A percentile compares a stretch with the other conserved stretches of the same genome.
These are phyloP conservation scores for Hibiscus mutabilis DNA, from an alignment of 345 rosid species.

Conservation along the genomic window DNA sequence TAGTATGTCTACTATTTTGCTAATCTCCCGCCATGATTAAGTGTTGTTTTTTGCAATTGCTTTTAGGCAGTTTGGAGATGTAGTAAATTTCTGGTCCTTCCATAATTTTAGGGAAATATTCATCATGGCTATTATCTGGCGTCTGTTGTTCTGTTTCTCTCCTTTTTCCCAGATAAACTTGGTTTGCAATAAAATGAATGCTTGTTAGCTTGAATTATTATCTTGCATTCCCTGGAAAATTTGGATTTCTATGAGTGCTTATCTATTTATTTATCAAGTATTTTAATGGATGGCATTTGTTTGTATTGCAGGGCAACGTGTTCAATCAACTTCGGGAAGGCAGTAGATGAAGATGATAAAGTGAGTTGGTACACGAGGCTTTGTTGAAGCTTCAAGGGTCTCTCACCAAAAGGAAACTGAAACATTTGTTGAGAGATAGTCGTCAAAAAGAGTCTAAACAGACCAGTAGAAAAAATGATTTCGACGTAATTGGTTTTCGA, in stretches of 20 bases:
- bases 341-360: slow-evolving; percentile 55
- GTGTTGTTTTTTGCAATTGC: neutral
- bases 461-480: slow-evolving; percentile 44
- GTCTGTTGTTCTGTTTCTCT: neutral
- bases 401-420: slow-evolving; percentile 39
- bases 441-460: slow-evolving; percentile 38
- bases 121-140: neutral
- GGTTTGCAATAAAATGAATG: neutral
- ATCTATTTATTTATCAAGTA: neutral
- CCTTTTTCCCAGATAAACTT: neutral
- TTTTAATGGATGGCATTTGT: neutral
- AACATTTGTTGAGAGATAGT: slow-evolving; percentile 42
- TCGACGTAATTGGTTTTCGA: slow-evolving; percentile 65
- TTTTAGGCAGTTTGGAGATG: neutral
- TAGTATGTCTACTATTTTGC: neutral
- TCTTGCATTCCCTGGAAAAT: neutral
- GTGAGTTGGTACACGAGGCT: slow-evolving; percentile 42
- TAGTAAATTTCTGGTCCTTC: neutral
- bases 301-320: slow-evolving; percentile 72
- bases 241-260: neutral
- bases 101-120: neutral
- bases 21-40: neutral
- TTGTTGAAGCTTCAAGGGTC: slow-evolving; percentile 33
- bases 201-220: neutral
- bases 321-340: slow-evolving; percentile 68